phyloP scores from a whole-genome alignment of 2,329 filamentous ascomycete genomes.

The Apiospora rasikravindrae region DNA sequence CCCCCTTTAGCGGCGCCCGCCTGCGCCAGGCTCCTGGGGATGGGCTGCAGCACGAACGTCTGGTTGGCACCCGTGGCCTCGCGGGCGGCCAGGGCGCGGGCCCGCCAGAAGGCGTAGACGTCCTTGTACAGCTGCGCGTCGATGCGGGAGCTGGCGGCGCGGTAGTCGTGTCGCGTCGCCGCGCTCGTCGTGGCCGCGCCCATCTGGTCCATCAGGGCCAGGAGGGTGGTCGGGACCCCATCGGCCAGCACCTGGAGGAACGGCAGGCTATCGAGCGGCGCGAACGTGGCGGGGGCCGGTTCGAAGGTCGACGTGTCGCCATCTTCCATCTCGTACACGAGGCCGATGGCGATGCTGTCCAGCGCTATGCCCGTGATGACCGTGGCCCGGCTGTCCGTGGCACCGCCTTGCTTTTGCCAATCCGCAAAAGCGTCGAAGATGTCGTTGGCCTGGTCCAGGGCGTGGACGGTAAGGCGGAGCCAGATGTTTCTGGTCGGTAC shows the following conservation, averaged over 20 bases:
- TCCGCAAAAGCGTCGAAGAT: conserved; percentile 35
- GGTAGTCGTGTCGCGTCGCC: conserved; percentile 32
- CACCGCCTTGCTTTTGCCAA: conserved; percentile 29
- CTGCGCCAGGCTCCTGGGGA: conserved; percentile 19
- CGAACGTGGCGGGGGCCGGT: conserved; percentile 27
- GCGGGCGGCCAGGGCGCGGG: conserved; percentile 22
- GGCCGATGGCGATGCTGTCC: neutral
- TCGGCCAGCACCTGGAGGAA: neutral
- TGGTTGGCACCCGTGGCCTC: conserved; percentile 29
- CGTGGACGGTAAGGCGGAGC: conserved; percentile 28
- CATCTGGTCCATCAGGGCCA: neutral
- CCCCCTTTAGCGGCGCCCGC: conserved; percentile 23
- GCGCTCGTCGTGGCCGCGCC: neutral
- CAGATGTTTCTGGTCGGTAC: conserved; percentile 32
- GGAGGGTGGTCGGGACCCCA: neutral
- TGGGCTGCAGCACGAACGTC: conserved; percentile 27
- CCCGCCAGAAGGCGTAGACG: conserved; percentile 30
- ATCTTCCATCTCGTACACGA: neutral
- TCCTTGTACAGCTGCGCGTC: conserved; percentile 32
- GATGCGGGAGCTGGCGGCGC: conserved; percentile 25
- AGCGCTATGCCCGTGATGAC: neutral
- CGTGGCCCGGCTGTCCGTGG: neutral
- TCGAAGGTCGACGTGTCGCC: neutral
- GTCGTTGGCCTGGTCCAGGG: conserved; percentile 27
- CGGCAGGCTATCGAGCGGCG: conserved; percentile 27